phyloP scores from a whole-genome alignment of 352 stramenopile species.

The Phytophthora constricta region DNA sequence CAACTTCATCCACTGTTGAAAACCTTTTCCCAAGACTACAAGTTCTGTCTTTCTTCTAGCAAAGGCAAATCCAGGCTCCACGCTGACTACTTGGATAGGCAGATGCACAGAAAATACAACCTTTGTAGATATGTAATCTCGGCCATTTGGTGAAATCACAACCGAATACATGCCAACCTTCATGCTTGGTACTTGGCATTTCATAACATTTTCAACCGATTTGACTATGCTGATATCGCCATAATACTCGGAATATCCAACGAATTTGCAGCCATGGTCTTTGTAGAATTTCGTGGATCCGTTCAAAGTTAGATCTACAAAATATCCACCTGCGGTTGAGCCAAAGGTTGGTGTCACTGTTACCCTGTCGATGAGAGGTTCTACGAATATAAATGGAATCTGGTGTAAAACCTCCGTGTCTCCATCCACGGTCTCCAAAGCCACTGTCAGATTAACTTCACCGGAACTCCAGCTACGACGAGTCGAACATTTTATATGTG shows the following conservation, averaged over 20 bases:
- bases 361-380: slow-evolving; percentile 7
- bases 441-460: slow-evolving; percentile 25
- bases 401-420: slow-evolving; percentile 30
- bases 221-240: not conserved
- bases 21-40: slow-evolving; percentile 36
- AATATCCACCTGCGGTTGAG: slow-evolving; percentile 32
- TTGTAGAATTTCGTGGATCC: slow-evolving; percentile 10
- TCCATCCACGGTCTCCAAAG: slow-evolving; percentile 17
- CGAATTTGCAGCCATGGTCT: slow-evolving; percentile 37
- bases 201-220: slow-evolving; percentile 1
- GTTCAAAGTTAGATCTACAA: slow-evolving; percentile 25
- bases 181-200: slow-evolving; percentile 35
- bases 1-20: slow-evolving; percentile 51
- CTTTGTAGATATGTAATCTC: slow-evolving; percentile 32
- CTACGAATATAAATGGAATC: slow-evolving; percentile 28
- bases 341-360: slow-evolving; percentile 37
- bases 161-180: slow-evolving; percentile 36
- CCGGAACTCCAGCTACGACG: slow-evolving; percentile 10
- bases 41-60: slow-evolving; percentile 24
- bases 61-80: slow-evolving; percentile 31
- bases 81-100: slow-evolving; percentile 22
- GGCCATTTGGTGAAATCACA: slow-evolving; percentile 45
- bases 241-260: slow-evolving; percentile 11
- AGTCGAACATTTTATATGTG: slow-evolving; percentile 36
- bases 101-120: slow-evolving; percentile 36